Evolutionary conservation across 202 grass and related monocot species (phyloP), one percentile per base, ranked within the genome.

Genomic region (Brachypodium distachyon): DNA sequence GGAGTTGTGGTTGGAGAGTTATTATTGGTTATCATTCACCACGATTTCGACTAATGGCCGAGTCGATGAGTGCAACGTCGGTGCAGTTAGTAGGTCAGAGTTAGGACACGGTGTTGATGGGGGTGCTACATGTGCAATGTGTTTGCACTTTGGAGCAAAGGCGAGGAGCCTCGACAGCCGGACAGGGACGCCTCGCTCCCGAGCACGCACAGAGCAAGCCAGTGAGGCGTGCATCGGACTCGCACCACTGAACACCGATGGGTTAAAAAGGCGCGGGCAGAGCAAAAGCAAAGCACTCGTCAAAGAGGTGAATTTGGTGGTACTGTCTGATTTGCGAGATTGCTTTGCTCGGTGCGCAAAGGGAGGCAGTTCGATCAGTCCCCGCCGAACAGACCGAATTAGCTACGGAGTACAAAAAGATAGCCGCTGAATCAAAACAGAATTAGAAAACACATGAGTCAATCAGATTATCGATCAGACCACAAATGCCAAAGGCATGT

Each of bases 181-280:
- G 44, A 85, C 59, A 58, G 67, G 38, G 75, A 83, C 70, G 1
- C 36, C 18, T 77, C 13, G 4, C 40, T 46, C 34, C 16, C 46
- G 60, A 1, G 40, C 28, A 54, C 26, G 6, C 6, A 19, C 58
- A 67, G 0, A 16, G 1, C 22, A 40, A 58, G 43, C 3, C 46
- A 50, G 78, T 73, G 88, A 76, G 43, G 29, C 60, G 28, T 77
- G 70, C 58, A 68, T 90, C 65, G 76, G 77, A 81, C 73, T 77
- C 55, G 72, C 88, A 90, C 61, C 88, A 90, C 61, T 73, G 33
- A 60, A 67, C 50, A n/a, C n/a, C 66, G 77, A 65, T 37, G 36
- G 2, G 32, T 1, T 18, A 43, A 75, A 52, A 79, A 79, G 74
- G 16, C 25, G 16, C 12, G 3, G 28, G 12, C 46, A 47, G 46